Base-by-base conservation (phyloP, 352 stramenopile genomes). In the Globisporangium cederbergense region DNA sequence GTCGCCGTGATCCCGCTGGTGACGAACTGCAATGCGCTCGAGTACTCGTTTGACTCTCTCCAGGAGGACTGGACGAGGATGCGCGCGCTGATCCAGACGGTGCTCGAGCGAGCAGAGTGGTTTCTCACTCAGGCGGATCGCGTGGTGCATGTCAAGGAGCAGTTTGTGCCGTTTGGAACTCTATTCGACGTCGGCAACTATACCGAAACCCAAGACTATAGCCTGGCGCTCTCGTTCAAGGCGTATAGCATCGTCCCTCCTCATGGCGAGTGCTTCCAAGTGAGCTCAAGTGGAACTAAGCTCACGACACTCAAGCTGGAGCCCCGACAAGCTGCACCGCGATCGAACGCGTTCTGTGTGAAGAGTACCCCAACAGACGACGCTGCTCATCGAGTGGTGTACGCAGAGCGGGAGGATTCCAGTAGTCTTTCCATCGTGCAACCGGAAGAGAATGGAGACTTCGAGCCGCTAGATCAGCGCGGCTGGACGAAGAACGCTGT, bases 21-120 rank as follows among this genome's bases (percentile, higher is more conserved):
- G 36, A 68, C 68, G n/a, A 77, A 79, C 57, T 83, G 76, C 71
- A 83, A 83, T 50, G 55, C 73, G 9, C 73, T 83, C 57, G 78
- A 77, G 65, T 83, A 83, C 64, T 78, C 76, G 9, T 43, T 81
- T 14, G 65, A 75, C 28, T 83, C 76, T 4, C 55, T 81, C 11
- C 40, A 65, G 9, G 65, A 67, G 2, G 76, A 83, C 58, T 73
- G 76, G 30, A 58, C 58, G 16, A 46, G 46, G 4, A 78, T 79
- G 42, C 59, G 71, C 18, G 38, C 49, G 7, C 46, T 80, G 30
- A 71, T 73, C 32, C 53, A 62, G 34, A 47, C 60, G 1, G 69
- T 66, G 20, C 58, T 74, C 18, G 30, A 68, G 28, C 67, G 72
- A 10, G 68, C 65, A 0, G 58, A 64, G 22, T 81, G 76, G 73